Percentiles rank a stretch among this genome's conserved stretches.
Conservation (phyloP, 2,329 filamentous ascomycete genomes). For the Colletotrichum nymphaeae region DNA sequence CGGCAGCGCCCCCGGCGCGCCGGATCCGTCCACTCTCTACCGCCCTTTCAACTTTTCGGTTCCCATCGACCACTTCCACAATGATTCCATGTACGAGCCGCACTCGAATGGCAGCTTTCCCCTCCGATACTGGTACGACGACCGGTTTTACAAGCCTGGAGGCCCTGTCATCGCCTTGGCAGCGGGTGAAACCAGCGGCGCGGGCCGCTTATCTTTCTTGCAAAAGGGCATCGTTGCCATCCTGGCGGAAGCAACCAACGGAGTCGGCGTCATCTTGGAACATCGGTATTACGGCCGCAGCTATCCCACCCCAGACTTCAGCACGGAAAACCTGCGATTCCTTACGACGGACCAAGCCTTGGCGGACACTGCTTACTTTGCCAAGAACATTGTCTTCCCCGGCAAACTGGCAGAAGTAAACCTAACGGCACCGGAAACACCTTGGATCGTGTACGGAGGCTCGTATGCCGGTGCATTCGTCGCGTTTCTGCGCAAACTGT, state of each 20-base stretch:
- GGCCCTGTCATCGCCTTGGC: constrained; percentile 85
- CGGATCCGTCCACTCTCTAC: constrained; percentile 41
- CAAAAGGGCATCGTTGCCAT: constrained; percentile 82
- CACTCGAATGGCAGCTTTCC: constrained; percentile 76
- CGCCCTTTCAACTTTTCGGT: constrained; percentile 55
- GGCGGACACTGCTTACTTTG: constrained; percentile 86
- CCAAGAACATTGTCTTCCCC: constrained; percentile 75
- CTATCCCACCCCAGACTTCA: constrained; percentile 74
- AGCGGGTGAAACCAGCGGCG: constrained; percentile 75
- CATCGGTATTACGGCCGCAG: constrained; percentile 89
- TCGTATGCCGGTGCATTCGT: constrained; percentile 86
- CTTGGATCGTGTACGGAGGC: constrained; percentile 85
- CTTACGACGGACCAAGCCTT: constrained; percentile 85
- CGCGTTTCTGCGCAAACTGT: constrained; percentile 79
- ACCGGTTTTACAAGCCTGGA: constrained; percentile 77
- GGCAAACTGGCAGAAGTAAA: constrained; percentile 73
- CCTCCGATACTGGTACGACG: constrained; percentile 87
- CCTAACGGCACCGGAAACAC: constrained; percentile 71
- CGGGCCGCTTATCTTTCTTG: constrained; percentile 73
- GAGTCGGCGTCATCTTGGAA: constrained; percentile 84
- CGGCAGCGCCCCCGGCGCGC: background rate
- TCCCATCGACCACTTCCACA: constrained; percentile 85
- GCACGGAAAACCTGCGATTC: constrained; percentile 79
- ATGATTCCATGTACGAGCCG: constrained; percentile 81
- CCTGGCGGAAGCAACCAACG: constrained; percentile 76